Conservation (phyloP, 1,284 basidiomycete genomes). For the Cryptococcus sp. region DNA sequence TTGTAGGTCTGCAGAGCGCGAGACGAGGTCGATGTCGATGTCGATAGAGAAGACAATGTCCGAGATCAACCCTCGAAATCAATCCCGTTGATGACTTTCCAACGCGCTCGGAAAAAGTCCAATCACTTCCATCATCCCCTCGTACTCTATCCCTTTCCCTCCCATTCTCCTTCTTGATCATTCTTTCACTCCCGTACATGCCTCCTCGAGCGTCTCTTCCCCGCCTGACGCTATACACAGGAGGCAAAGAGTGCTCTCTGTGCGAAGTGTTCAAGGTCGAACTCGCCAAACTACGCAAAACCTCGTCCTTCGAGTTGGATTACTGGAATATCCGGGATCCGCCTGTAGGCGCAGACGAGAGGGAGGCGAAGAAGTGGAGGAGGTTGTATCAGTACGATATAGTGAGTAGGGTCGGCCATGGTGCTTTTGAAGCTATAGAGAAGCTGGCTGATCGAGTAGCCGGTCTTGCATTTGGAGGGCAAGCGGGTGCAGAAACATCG, state of each 20-base stretch:
- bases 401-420: slow-evolving; percentile 20
- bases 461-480: slow-evolving; percentile 42
- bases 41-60: no score
- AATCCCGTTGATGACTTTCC: no score
- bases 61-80: no score
- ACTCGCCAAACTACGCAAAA: slow-evolving; percentile 26
- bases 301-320: slow-evolving; percentile 38
- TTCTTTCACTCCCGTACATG: slow-evolving; percentile 19
- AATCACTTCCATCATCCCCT: neutral
- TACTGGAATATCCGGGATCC: slow-evolving; percentile 44
- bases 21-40: no score
- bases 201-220: slow-evolving; percentile 33
- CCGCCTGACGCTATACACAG: slow-evolving; percentile 43
- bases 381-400: slow-evolving; percentile 45
- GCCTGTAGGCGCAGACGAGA: slow-evolving; percentile 22
- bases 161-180: neutral
- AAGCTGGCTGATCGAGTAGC: slow-evolving; percentile 19
- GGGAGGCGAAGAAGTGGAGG: slow-evolving; percentile 39
- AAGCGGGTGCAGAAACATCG: slow-evolving; percentile 41
- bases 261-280: slow-evolving; percentile 45
- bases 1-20: no score
- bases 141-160: neutral
- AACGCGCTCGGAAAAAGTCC: neutral
- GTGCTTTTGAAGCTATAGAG: neutral
- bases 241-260: slow-evolving; percentile 44